A percentile compares a stretch with the other conserved stretches of the same genome.
phyloP scores from a whole-genome alignment of 73 alveolate species.

The Tetrahymena thermophila region DNA sequence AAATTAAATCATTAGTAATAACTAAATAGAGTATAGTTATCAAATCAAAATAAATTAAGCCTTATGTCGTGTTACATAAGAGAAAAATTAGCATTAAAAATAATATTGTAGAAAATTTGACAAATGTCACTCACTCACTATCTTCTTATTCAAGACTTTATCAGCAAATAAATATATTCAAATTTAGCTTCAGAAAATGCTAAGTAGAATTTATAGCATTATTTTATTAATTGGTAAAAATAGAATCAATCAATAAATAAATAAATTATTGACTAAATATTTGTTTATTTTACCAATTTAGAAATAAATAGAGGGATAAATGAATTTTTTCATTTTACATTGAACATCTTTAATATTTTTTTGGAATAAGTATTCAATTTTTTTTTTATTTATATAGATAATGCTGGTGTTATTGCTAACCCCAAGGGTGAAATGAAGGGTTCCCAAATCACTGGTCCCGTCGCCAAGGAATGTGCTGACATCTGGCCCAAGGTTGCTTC shows the following conservation, averaged over 20 bases:
- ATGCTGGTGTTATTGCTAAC: constrained; percentile 97
- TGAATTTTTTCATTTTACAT: background rate
- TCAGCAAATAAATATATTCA: background rate
- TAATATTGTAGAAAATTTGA: background rate
- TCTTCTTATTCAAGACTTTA: background rate
- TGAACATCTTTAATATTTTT: too few species aligned
- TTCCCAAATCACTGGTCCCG: constrained; percentile 90
- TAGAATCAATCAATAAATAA: background rate
- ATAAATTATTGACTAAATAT: too few species aligned
- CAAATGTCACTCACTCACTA: too few species aligned
- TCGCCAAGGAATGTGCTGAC: constrained; percentile 89
- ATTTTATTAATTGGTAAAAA: background rate
- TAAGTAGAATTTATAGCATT: background rate
- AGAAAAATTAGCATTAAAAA: background rate
- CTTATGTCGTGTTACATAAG: background rate
- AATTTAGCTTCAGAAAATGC: background rate
- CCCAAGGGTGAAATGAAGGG: constrained; percentile 99
- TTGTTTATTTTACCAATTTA: too few species aligned
- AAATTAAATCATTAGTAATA: background rate
- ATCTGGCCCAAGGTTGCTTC: constrained; percentile 97
- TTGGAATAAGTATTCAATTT: background rate
- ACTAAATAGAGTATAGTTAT: background rate
- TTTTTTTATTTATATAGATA: constrained; percentile 40
- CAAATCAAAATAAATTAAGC: background rate
- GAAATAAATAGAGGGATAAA: background rate